Evolutionary conservation across 768 basidiomycete species (phyloP).

Genomic region (Scleroderma citrinum): DNA sequence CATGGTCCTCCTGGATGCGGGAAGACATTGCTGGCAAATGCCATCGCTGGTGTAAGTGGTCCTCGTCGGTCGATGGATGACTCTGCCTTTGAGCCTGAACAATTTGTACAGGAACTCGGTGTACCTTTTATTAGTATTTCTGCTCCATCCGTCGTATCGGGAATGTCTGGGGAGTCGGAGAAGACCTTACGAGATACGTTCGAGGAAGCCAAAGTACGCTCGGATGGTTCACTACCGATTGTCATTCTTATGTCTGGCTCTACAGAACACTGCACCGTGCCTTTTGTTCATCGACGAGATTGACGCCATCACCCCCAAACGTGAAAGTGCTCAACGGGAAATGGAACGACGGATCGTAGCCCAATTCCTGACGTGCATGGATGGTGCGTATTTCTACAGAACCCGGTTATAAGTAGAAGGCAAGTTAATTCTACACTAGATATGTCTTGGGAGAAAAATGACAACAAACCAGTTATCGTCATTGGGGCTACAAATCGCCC

Average conservation of each 20-base stretch:
- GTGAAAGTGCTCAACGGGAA: constrained; percentile 96
- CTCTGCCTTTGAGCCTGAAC: background rate
- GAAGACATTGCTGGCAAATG: constrained; percentile 91
- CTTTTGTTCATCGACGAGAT: constrained; percentile 97
- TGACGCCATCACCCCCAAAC: constrained; percentile 94
- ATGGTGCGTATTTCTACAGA: constrained; percentile 53
- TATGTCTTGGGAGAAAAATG: constrained; percentile 91
- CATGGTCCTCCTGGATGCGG: constrained; percentile 98
- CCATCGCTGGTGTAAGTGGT: constrained; percentile 77
- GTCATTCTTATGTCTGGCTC: background rate
- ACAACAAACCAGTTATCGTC: constrained; percentile 88
- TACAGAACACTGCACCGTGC: constrained; percentile 82
- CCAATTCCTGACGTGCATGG: constrained; percentile 97
- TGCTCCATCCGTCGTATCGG: constrained; percentile 92
- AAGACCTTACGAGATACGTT: constrained; percentile 95
- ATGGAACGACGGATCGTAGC: constrained; percentile 98
- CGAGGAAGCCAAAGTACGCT: constrained; percentile 85
- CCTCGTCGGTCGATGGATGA: background rate
- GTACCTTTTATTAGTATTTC: constrained; percentile 93
- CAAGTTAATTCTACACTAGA: constrained; percentile 44
- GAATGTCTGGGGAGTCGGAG: constrained; percentile 98
- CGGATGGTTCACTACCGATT: background rate
- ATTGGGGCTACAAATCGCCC: constrained; percentile 96
- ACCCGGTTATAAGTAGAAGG: background rate
- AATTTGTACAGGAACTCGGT: constrained; percentile 67